Conservation (phyloP, 805 yeast species). For the Candida krabiensis region DNA sequence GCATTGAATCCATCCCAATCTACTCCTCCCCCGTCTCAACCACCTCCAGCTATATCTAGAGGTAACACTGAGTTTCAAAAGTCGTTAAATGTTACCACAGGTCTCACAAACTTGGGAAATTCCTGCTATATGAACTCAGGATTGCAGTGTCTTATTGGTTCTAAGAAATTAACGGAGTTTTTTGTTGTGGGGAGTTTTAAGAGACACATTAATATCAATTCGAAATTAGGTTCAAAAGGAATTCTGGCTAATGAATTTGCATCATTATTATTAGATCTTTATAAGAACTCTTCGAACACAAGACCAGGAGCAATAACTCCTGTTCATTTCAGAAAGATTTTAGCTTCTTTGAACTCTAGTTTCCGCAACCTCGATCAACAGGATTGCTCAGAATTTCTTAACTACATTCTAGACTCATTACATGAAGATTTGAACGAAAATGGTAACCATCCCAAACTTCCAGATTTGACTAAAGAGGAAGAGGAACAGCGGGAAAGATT, state of each 20-base stretch:
- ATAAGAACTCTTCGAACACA: slow-evolving; percentile 34
- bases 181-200: slow-evolving; percentile 62
- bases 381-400: slow-evolving; percentile 81
- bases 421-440: slow-evolving; percentile 81
- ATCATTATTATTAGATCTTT: slow-evolving; percentile 54
- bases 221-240: slow-evolving; percentile 80
- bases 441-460: slow-evolving; percentile 53
- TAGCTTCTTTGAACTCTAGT: slow-evolving; percentile 65
- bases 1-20: slow-evolving; percentile 5
- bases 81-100: slow-evolving; percentile 53
- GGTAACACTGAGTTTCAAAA: slow-evolving; percentile 19
- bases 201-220: slow-evolving; percentile 67
- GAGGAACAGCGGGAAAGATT: slow-evolving; percentile 70
- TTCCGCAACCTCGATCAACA: slow-evolving; percentile 75
- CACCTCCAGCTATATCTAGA: slow-evolving; percentile 1
- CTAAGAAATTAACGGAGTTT: slow-evolving; percentile 61
- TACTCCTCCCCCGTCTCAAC: slow-evolving; percentile 10
- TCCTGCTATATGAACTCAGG: slow-evolving; percentile 92
- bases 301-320: slow-evolving; percentile 51
- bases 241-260: slow-evolving; percentile 70
- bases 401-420: slow-evolving; percentile 68
- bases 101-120: slow-evolving; percentile 80
- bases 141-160: slow-evolving; percentile 81
- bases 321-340: slow-evolving; percentile 57
- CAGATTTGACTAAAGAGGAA: slow-evolving; percentile 67